Evolutionary conservation across 78 protist species (phyloP).

Genomic region (Goniomonas avonlea): DNA sequence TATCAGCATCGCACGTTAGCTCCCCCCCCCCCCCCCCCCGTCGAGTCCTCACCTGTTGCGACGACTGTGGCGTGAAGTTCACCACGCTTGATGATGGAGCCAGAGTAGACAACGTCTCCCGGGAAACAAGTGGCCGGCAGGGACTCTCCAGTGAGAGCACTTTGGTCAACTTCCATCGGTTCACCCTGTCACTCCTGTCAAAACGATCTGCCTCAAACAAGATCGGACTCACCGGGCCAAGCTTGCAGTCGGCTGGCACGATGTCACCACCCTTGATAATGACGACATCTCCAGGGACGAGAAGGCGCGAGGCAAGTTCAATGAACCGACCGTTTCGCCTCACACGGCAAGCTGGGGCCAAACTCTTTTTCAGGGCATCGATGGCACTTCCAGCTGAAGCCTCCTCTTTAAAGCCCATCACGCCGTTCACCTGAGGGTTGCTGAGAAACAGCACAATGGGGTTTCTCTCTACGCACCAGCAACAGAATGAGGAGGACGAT

Average conservation of each 20-base stretch:
- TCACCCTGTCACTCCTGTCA: too few relatives aligned
- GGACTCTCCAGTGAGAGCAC: constrained; percentile 40
- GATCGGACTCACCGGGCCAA: too few relatives aligned
- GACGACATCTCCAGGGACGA: constrained; percentile 49
- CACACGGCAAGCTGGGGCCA: constrained; percentile 48
- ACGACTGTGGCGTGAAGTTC: constrained; percentile 65
- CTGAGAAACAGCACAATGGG: too few relatives aligned
- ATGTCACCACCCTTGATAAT: background rate
- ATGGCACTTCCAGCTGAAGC: constrained; percentile 76
- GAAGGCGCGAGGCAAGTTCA: constrained; percentile 35
- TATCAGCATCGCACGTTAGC: too few relatives aligned
- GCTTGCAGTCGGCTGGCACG: constrained; percentile 13
- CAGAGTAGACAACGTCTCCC: constrained; percentile 28
- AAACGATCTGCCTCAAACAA: too few relatives aligned
- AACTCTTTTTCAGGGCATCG: constrained; percentile 60
- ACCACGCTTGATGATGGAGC: constrained; percentile 76
- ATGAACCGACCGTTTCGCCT: constrained; percentile 56
- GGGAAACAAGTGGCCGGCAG: constrained; percentile 9
- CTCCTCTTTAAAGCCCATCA: too few relatives aligned
- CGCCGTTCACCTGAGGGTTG: too few relatives aligned
- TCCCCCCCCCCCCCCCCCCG: too few relatives aligned
- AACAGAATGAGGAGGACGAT: too few relatives aligned
- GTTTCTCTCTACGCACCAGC: too few relatives aligned
- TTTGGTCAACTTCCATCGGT: constrained; percentile 30
- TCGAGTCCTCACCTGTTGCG: constrained; percentile 73